Evolutionary conservation across 352 stramenopile genomes (phyloP).

Genomic region (Globisporangium canariense): DNA sequence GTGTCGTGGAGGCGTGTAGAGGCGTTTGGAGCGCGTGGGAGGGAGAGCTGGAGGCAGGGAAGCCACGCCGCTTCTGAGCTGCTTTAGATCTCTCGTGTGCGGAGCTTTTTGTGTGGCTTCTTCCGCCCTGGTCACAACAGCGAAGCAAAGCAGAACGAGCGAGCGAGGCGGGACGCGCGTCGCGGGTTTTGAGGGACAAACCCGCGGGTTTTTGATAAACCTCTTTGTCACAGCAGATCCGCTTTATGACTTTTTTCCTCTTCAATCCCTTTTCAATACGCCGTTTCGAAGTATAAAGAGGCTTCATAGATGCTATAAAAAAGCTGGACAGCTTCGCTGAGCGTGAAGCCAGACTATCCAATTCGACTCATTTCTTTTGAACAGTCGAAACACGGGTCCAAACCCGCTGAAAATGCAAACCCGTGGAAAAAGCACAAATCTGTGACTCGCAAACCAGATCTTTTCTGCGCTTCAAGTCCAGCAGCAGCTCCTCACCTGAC

Average conservation of each 20-base stretch:
- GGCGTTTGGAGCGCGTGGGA: background rate
- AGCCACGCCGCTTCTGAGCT: conserved; percentile 4
- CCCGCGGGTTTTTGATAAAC: background rate
- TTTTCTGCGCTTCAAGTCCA: too few relatives aligned
- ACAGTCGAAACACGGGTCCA: background rate
- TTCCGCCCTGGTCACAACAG: conserved; percentile 6
- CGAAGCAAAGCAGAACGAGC: background rate
- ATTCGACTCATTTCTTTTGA: background rate
- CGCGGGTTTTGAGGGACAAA: background rate
- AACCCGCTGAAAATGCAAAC: background rate
- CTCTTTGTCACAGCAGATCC: background rate
- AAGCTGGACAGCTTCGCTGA: too few relatives aligned
- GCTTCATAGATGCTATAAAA: background rate
- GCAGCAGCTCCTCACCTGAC: too few relatives aligned
- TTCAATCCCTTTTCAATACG: too few relatives aligned
- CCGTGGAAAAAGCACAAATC: background rate
- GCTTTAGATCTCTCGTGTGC: conserved; percentile 4
- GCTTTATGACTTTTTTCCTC: background rate
- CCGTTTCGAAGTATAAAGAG: too few relatives aligned
- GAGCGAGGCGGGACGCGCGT: background rate
- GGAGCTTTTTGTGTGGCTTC: conserved; percentile 10
- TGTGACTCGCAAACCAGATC: background rate
- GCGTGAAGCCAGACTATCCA: background rate
- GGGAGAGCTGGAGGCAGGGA: background rate
- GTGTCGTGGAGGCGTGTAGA: background rate